Conservation (phyloP, 805 yeast genomes). For the Zygotorulaspora danielsina region DNA sequence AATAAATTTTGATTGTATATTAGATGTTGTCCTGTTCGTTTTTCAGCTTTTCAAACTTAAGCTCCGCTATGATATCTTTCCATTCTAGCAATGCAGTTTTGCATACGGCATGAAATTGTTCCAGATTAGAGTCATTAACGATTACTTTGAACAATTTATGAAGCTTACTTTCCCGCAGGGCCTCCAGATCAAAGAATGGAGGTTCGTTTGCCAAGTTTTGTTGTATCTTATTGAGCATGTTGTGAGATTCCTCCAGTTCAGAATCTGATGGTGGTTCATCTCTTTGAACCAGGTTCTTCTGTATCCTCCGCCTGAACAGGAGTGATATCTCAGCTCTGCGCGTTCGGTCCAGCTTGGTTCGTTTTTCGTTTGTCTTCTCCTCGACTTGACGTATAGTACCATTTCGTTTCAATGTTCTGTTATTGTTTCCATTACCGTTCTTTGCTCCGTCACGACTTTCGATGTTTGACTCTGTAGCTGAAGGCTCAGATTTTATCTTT, state of each 20-base stretch:
- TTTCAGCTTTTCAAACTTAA: constrained; percentile 27
- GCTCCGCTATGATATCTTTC: constrained; percentile 21
- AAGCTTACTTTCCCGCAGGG: constrained; percentile 30
- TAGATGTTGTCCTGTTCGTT: too few species aligned
- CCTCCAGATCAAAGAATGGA: constrained; percentile 31
- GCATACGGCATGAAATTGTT: constrained; percentile 31
- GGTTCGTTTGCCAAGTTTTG: constrained; percentile 27
- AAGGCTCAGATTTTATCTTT: constrained; percentile 3
- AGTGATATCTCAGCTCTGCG: constrained; percentile 29
- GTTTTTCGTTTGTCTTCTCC: constrained; percentile 8
- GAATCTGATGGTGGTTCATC: constrained; percentile 26
- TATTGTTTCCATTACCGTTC: constrained; percentile 1
- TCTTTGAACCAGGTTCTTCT: constrained; percentile 32
- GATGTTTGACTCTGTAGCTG: neutral
- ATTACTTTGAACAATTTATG: constrained; percentile 34
- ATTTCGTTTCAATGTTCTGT: constrained; percentile 3
- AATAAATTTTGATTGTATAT: too few species aligned
- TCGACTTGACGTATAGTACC: constrained; percentile 2
- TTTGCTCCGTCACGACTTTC: neutral
- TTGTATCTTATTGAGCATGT: constrained; percentile 25
- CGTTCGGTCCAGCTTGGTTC: constrained; percentile 24
- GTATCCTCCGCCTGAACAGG: constrained; percentile 32
- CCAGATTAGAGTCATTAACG: constrained; percentile 23
- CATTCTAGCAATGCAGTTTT: constrained; percentile 25
- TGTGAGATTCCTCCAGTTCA: constrained; percentile 28